Evolutionary conservation across 2,329 filamentous ascomycete genomes (phyloP).

Genomic region (Tolypocladium amazonense): DNA sequence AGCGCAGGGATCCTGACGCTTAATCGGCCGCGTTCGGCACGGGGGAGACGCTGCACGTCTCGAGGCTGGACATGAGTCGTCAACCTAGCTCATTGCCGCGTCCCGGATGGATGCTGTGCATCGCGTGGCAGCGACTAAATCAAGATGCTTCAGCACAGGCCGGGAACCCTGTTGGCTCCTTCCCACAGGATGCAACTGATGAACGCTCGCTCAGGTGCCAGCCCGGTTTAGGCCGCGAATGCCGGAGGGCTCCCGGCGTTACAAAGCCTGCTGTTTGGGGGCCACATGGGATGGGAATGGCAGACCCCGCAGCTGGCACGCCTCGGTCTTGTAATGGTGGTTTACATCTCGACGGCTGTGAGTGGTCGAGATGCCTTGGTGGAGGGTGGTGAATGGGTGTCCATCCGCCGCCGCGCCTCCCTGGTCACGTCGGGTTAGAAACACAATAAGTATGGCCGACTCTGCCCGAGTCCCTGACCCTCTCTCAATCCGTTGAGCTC

Average conservation of each 20-base stretch:
- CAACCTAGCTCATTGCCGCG: too few relatives aligned
- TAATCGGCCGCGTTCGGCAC: background rate
- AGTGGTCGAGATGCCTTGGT: background rate
- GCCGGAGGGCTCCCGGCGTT: background rate
- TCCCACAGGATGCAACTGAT: too few relatives aligned
- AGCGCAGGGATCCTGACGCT: background rate
- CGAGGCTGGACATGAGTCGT: background rate
- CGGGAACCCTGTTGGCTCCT: background rate
- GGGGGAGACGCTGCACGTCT: background rate
- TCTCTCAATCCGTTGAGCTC: background rate
- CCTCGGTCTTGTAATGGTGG: background rate
- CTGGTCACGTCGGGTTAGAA: background rate
- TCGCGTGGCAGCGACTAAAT: background rate
- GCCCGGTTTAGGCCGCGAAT: background rate
- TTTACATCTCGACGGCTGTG: background rate
- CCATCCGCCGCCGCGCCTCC: background rate
- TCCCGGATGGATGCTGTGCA: background rate
- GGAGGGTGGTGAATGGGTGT: slow-evolving; percentile 3
- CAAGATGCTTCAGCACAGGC: background rate
- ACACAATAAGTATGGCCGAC: slow-evolving; percentile 1
- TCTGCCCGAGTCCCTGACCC: background rate
- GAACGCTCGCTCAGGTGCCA: background rate
- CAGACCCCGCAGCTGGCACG: background rate
- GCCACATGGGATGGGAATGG: background rate
- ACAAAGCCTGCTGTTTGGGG: background rate